Percentiles rank a stretch among this genome's conserved stretches.
These are phyloP conservation scores for Thraustotheca clavata DNA, from an alignment of 352 stramenopile species.

Conservation along the genomic window DNA sequence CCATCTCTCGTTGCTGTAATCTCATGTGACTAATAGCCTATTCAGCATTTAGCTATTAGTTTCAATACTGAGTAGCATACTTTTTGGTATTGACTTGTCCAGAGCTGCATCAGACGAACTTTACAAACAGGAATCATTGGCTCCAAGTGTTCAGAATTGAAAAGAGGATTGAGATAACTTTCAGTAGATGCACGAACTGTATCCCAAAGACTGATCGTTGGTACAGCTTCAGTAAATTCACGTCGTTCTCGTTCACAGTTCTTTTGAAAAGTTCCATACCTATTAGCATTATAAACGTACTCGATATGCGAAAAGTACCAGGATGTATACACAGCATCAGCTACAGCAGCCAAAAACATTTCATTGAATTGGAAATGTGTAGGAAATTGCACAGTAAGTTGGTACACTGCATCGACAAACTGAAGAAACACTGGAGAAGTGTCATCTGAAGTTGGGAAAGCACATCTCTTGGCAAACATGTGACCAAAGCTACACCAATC, in stretches of 20 bases:
- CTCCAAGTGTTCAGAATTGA: slow-evolving; percentile 52
- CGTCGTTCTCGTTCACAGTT: slow-evolving; percentile 77
- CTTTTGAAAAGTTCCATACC: slow-evolving; percentile 79
- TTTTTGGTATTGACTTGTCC: slow-evolving; percentile 81
- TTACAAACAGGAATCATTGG: slow-evolving; percentile 73
- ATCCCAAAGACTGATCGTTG: slow-evolving; percentile 76
- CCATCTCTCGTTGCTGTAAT: slow-evolving; percentile 75
- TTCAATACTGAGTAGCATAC: background rate
- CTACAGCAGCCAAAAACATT: slow-evolving; percentile 86
- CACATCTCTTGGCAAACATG: slow-evolving; percentile 77
- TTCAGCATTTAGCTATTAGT: background rate
- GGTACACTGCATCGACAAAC: slow-evolving; percentile 97
- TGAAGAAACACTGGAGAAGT: slow-evolving; percentile 98
- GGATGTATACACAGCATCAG: slow-evolving; percentile 95
- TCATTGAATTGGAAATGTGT: slow-evolving; percentile 98
- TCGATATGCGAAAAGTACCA: slow-evolving; percentile 50
- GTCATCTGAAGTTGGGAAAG: slow-evolving; percentile 83
- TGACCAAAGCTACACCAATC: slow-evolving; percentile 86
- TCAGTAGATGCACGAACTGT: slow-evolving; percentile 74
- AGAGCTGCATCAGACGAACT: slow-evolving; percentile 81
- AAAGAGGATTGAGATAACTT: slow-evolving; percentile 76
- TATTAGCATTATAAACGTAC: background rate
- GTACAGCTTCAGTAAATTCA: slow-evolving; percentile 51
- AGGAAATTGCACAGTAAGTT: slow-evolving; percentile 95
- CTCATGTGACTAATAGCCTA: slow-evolving; percentile 77